Conservation (phyloP, 495 filamentous ascomycete species). For the Aspergillus avenaceus region DNA sequence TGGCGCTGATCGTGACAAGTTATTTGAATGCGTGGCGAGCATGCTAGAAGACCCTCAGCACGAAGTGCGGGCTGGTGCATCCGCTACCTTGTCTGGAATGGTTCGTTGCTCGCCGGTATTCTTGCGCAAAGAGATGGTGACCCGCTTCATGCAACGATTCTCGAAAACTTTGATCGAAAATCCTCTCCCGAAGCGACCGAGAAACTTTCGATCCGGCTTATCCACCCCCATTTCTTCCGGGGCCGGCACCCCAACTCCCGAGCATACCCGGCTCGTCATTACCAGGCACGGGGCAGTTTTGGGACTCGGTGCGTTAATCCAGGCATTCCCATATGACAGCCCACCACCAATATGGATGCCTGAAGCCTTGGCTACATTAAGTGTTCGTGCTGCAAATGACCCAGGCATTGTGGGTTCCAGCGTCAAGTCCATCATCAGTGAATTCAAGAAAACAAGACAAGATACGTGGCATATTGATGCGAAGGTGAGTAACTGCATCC, state of each 20-base stretch:
- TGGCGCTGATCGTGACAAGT: constrained; percentile 64
- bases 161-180: constrained; percentile 70
- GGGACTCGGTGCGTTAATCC: constrained; percentile 83
- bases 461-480: constrained; percentile 98
- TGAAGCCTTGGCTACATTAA: constrained; percentile 82
- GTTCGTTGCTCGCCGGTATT: constrained; percentile 89
- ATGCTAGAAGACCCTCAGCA: constrained; percentile 93
- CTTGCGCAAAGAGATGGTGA: constrained; percentile 72
- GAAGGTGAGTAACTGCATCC: constrained; percentile 57
- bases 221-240: constrained; percentile 50
- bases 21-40: constrained; percentile 85
- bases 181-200: constrained; percentile 75
- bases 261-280: constrained; percentile 75
- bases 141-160: constrained; percentile 72
- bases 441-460: constrained; percentile 99
- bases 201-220: constrained; percentile 28
- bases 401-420: constrained; percentile 93
- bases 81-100: constrained; percentile 92
- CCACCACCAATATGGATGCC: constrained; percentile 94
- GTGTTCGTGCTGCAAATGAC: constrained; percentile 78
- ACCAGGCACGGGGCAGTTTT: constrained; percentile 86
- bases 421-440: constrained; percentile 90
- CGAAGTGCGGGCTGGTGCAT: constrained; percentile 91
- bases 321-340: constrained; percentile 95
- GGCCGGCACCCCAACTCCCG: constrained; percentile 74